phyloP scores from a whole-genome alignment of 805 yeast genomes.

The Spathaspora hagerdaliae region DNA sequence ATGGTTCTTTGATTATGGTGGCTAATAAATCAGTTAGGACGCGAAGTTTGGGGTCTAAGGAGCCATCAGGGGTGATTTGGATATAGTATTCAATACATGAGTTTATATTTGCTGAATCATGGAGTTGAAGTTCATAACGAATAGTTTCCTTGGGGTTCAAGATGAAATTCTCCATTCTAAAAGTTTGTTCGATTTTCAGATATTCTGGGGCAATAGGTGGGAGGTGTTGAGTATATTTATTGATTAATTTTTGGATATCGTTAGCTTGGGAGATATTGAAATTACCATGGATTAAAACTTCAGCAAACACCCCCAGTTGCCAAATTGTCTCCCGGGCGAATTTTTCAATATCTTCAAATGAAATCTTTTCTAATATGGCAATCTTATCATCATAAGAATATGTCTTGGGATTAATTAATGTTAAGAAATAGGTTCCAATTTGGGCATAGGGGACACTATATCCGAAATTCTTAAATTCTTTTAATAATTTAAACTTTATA shows the following conservation, averaged over 20 bases:
- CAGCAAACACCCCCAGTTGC: slow-evolving; percentile 58
- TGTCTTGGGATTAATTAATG: slow-evolving; percentile 66
- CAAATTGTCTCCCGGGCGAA: slow-evolving; percentile 47
- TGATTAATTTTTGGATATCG: slow-evolving; percentile 42
- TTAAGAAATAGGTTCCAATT: slow-evolving; percentile 57
- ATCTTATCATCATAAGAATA: slow-evolving; percentile 65
- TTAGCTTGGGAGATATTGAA: slow-evolving; percentile 49
- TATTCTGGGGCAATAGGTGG: slow-evolving; percentile 33
- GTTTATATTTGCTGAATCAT: slow-evolving; percentile 71
- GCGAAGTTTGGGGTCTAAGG: slow-evolving; percentile 24
- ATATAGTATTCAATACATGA: slow-evolving; percentile 78
- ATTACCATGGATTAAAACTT: slow-evolving; percentile 79
- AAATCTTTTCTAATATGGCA: slow-evolving; percentile 38
- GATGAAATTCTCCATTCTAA: slow-evolving; percentile 33
- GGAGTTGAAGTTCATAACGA: slow-evolving; percentile 47
- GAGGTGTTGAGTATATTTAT: slow-evolving; percentile 24
- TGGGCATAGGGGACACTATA: slow-evolving; percentile 77
- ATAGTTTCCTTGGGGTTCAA: slow-evolving; percentile 23
- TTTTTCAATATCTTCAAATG: slow-evolving; percentile 45
- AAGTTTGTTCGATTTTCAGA: slow-evolving; percentile 14
- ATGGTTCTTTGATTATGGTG: slow-evolving; percentile 79
- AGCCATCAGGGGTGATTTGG: slow-evolving; percentile 51
- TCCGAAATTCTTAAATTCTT: slow-evolving; percentile 65
- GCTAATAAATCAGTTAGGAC: slow-evolving; percentile 61
- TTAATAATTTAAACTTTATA: slow-evolving; percentile 57